Percentiles rank a stretch among this genome's conserved stretches.
Conservation (phyloP, 202 grass and related monocot species). For the Schoenoplectus triqueter region DNA sequence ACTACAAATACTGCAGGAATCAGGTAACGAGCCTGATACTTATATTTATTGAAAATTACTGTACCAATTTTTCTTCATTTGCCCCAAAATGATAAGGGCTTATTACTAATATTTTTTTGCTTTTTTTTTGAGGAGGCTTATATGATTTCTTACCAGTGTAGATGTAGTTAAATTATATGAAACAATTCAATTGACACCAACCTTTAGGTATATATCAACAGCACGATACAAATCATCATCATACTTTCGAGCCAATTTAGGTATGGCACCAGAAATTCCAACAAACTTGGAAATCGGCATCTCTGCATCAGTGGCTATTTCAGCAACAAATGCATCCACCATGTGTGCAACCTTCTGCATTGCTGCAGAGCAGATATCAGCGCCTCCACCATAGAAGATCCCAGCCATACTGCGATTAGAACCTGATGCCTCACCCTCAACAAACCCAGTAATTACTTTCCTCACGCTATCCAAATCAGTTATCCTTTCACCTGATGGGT, state of each 20-base stretch:
- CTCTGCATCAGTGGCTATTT: constrained; percentile 72
- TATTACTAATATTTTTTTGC: too few relatives aligned
- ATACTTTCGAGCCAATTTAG: constrained; percentile 53
- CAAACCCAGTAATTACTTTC: constrained; percentile 57
- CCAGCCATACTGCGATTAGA: background rate
- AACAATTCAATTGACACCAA: constrained; percentile 4
- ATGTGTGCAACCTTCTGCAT: constrained; percentile 59
- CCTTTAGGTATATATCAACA: constrained; percentile 89
- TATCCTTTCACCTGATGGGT: constrained; percentile 46
- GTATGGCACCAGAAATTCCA: constrained; percentile 57
- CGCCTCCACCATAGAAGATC: constrained; percentile 21
- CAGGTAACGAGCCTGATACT: background rate
- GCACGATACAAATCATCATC: constrained; percentile 84
- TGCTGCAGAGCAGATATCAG: constrained; percentile 29
- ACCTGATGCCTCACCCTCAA: constrained; percentile 38
- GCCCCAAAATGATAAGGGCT: background rate
- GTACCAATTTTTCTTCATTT: background rate
- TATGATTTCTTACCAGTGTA: background rate
- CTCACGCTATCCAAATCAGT: constrained; percentile 55
- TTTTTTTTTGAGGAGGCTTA: too few relatives aligned
- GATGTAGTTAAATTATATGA: background rate
- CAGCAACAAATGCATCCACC: constrained; percentile 71
- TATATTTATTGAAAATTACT: background rate
- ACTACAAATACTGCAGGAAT: background rate
- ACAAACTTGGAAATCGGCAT: constrained; percentile 74